Evolutionary conservation across 1,139 yeast species (phyloP), one percentile per base, ranked within the genome.

Genomic region (Kluyveromyces sp.): DNA sequence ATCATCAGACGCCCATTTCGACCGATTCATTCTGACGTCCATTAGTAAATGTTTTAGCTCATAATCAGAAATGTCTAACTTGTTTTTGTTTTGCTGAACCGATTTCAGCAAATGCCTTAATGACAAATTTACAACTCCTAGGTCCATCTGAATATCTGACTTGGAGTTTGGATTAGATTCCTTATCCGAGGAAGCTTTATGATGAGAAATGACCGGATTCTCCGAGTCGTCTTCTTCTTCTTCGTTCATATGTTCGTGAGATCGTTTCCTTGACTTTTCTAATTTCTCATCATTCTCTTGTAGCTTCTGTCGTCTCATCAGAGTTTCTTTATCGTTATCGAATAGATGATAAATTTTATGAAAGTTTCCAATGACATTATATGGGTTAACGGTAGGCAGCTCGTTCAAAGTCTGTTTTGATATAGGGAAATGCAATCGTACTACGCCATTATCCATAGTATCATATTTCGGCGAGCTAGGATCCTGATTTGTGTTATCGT

Each of bases 1-100:
- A 47, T 89, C 96, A 60, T 92, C 96, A 48, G 86, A 86, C 4
- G 80, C 95, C 99, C 98, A 94, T 64, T 94, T 92, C 0, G 97
- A 94, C 52, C 97, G 72, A 59, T 89, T 89, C 56, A 89, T 92
- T 40, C 96, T 75, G 11, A 92, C 97, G 60, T 92, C 98, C 74
- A 87, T 78, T 43, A 92, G 82, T 48, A 92, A 72, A 43, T 83
- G 83, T 46, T 94, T 77, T 48, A 92, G 74, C 58, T 94, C 98
- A 45, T 77, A 72, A 59, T 89, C 97, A n/a, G 87, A 80, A 37
- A 94, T 71, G 2, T 77, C 73, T 41, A 89, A 69, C 46, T 77
- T 75, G 19, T 87, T 87, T 53, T 96, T 77, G 48, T 83, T 80
- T 29, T 75, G 77, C 52, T 87, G 96, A 48, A 92, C 87, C 1